These are phyloP conservation scores for Simplicillium sp. DNA, from an alignment of 2,329 filamentous ascomycete species.

Conservation along the genomic window DNA sequence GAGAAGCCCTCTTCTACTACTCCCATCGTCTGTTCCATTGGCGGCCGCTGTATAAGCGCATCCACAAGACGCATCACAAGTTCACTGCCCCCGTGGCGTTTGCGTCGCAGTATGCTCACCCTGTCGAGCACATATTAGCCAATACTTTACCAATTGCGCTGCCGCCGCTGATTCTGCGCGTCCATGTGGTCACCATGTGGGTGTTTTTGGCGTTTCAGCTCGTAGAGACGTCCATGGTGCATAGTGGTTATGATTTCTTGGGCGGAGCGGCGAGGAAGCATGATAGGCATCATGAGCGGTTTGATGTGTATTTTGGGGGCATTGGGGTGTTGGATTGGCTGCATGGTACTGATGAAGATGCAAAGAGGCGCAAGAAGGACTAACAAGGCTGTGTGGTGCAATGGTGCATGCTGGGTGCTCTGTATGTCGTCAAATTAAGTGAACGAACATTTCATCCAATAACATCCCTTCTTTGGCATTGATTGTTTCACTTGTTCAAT, in stretches of 20 bases:
- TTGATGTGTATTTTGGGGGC: constrained; percentile 42
- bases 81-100: constrained; percentile 47
- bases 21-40: constrained; percentile 42
- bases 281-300: constrained; percentile 48
- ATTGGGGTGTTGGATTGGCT: constrained; percentile 45
- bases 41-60: constrained; percentile 33
- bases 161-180: constrained; percentile 32
- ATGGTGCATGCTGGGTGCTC: too few species aligned
- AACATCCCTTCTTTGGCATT: too few species aligned
- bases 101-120: constrained; percentile 47
- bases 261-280: constrained; percentile 36
- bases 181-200: constrained; percentile 45
- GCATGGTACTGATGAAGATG: constrained; percentile 33
- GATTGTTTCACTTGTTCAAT: too few species aligned
- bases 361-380: constrained; percentile 4
- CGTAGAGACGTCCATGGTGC: constrained; percentile 41
- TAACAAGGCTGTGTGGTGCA: too few species aligned
- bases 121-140: constrained; percentile 44
- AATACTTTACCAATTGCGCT: constrained; percentile 42
- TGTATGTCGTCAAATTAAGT: too few species aligned
- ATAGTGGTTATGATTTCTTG: constrained; percentile 49
- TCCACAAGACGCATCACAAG: constrained; percentile 47
- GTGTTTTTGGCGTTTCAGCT: constrained; percentile 37
- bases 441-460: too few species aligned
- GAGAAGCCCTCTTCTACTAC: constrained; percentile 47